A percentile compares a stretch with the other conserved stretches of the same genome.
Conservation (phyloP, 2,329 filamentous ascomycete species). For the Leptodontidium sp. region DNA sequence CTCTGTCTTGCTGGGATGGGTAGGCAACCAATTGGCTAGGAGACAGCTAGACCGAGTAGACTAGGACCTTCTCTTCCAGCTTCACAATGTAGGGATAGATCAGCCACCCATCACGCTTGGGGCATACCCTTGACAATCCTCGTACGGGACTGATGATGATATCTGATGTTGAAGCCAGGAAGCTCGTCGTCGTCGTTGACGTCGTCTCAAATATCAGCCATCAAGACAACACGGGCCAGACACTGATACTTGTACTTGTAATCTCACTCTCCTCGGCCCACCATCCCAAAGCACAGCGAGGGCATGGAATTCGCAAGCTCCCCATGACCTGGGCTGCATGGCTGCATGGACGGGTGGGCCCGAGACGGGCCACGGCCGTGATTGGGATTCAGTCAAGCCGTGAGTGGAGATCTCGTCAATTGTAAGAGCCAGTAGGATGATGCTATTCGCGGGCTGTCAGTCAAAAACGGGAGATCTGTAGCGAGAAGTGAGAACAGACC, state of each 20-base stretch:
- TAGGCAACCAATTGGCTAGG: too few relatives aligned
- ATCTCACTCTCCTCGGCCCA: constrained; percentile 11
- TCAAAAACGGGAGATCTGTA: constrained; percentile 19
- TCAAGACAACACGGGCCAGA: neutral
- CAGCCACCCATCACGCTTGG: neutral
- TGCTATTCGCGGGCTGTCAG: constrained; percentile 11
- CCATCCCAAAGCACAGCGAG: neutral
- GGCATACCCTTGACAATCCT: neutral
- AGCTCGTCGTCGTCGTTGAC: constrained; percentile 3
- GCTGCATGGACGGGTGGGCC: constrained; percentile 6
- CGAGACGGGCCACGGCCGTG: neutral
- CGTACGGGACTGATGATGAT: too few relatives aligned
- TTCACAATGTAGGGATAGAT: neutral
- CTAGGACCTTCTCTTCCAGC: neutral
- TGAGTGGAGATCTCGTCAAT: neutral
- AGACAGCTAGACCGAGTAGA: neutral
- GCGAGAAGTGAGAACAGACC: neutral
- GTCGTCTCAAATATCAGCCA: neutral
- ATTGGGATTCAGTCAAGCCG: constrained; percentile 4
- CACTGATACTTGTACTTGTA: neutral
- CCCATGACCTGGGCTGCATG: constrained; percentile 9
- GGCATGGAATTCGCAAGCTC: constrained; percentile 12
- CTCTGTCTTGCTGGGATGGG: neutral
- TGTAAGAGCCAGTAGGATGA: neutral
- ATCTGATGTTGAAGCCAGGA: too few relatives aligned